Evolutionary conservation across 2,329 filamentous ascomycete genomes (phyloP).

Genomic region (Capronia epimyces): DNA sequence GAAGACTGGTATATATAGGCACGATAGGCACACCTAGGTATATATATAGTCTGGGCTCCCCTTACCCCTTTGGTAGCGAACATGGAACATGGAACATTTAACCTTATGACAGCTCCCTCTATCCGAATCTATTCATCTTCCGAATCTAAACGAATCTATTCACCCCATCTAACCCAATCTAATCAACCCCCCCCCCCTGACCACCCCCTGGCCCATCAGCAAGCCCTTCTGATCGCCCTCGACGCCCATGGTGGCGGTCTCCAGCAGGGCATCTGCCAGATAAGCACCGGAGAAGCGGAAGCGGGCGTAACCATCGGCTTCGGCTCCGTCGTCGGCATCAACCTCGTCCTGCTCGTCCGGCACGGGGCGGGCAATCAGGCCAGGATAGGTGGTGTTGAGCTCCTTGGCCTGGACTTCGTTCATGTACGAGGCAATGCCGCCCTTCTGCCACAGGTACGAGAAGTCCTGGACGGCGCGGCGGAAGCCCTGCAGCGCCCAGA

Average conservation of each 20-base stretch:
- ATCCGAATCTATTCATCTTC: too few relatives aligned
- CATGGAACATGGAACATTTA: too few relatives aligned
- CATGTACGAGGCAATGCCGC: conserved; percentile 7
- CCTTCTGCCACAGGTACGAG: conserved; percentile 1
- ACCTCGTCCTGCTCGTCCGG: background rate
- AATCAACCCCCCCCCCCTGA: conserved; percentile 5
- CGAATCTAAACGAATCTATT: too few relatives aligned
- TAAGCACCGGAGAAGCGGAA: conserved; percentile 10
- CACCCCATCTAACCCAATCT: conserved; percentile 9
- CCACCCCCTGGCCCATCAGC: conserved; percentile 8
- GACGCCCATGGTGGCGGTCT: conserved; percentile 11
- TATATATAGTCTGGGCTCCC: too few relatives aligned
- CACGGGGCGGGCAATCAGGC: background rate
- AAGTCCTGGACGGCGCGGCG: conserved; percentile 6
- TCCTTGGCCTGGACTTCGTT: conserved; percentile 7
- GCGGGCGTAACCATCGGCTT: conserved; percentile 8
- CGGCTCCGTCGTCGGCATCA: conserved; percentile 1
- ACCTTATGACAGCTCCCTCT: too few relatives aligned
- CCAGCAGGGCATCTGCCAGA: conserved; percentile 7
- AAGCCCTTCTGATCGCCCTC: conserved; percentile 2
- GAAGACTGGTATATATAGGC: too few relatives aligned
- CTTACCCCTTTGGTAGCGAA: too few relatives aligned
- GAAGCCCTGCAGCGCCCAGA: conserved; percentile 9
- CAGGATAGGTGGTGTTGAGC: conserved; percentile 1
- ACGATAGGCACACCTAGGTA: too few relatives aligned